These are phyloP conservation scores for Solanum gracilifrons DNA, from an alignment of 257 asterid genomes.

Conservation along the genomic window DNA sequence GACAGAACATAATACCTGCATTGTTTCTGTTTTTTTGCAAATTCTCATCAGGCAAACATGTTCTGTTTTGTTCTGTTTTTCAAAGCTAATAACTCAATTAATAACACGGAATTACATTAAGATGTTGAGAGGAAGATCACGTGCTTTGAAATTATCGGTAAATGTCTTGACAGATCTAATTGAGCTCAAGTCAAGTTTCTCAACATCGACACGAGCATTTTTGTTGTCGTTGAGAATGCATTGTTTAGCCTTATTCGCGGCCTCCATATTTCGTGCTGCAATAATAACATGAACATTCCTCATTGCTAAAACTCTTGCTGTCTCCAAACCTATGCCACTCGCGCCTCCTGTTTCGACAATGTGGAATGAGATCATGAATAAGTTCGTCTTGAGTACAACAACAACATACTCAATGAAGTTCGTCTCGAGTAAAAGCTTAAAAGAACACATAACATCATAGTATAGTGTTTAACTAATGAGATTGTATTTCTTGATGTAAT, in stretches of 20 bases:
- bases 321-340: conserved; percentile 82
- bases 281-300: conserved; percentile 68
- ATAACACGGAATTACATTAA: conserved; percentile 31
- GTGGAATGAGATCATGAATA: background rate
- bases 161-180: conserved; percentile 52
- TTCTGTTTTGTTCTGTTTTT: background rate
- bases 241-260: conserved; percentile 65
- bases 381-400: background rate
- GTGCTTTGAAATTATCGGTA: conserved; percentile 45
- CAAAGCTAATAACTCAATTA: background rate
- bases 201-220: conserved; percentile 50
- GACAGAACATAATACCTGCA: conserved; percentile 91
- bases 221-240: conserved; percentile 29
- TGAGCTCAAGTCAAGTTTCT: conserved; percentile 65
- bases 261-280: conserved; percentile 67
- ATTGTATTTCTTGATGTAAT: background rate
- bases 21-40: conserved; percentile 54
- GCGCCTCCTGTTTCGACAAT: conserved; percentile 55
- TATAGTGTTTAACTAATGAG: background rate
- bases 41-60: background rate
- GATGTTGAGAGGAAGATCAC: conserved; percentile 79
- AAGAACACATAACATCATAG: background rate
- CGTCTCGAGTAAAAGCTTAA: background rate
- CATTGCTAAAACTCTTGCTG: conserved; percentile 61
- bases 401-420: background rate